A percentile compares a stretch with the other conserved stretches of the same genome.
These are phyloP conservation scores for Neonectria ditissima DNA, from an alignment of 2,329 filamentous ascomycete genomes.

Conservation along the genomic window DNA sequence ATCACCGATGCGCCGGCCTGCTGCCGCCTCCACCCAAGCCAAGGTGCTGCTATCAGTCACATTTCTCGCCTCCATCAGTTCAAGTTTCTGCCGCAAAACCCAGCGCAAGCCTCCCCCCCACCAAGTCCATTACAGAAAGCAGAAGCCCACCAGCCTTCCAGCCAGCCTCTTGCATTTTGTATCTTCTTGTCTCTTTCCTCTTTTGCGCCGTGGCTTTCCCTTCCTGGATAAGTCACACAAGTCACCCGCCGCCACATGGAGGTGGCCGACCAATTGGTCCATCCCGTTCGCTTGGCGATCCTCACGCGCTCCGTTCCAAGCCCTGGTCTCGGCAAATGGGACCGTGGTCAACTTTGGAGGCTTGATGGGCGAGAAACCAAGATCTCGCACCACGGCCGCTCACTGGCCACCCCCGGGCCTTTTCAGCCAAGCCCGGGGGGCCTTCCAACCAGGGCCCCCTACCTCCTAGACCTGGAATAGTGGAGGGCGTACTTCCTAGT, in stretches of 20 bases:
- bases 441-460: conserved; percentile 2
- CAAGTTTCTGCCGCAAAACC: neutral
- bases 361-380: conserved; percentile 7
- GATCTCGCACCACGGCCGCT: conserved; percentile 20
- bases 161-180: conserved; percentile 27
- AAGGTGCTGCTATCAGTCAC: neutral
- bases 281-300: neutral
- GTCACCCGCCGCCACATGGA: conserved; percentile 2
- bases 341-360: conserved; percentile 9
- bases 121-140: conserved; percentile 7
- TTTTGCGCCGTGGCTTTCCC: neutral
- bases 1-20: conserved; percentile 17
- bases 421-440: neutral
- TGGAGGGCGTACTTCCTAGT: neutral
- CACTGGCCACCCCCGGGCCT: neutral
- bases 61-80: conserved; percentile 5
- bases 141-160: conserved; percentile 30
- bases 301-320: neutral
- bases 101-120: neutral
- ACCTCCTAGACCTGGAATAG: neutral
- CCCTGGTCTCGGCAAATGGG: conserved; percentile 22
- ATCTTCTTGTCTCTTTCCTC: neutral
- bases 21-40: conserved; percentile 9
- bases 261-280: conserved; percentile 1
- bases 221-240: neutral